Conservation (phyloP, 805 yeast genomes). For the Kregervanrija pseudodelftensis region DNA sequence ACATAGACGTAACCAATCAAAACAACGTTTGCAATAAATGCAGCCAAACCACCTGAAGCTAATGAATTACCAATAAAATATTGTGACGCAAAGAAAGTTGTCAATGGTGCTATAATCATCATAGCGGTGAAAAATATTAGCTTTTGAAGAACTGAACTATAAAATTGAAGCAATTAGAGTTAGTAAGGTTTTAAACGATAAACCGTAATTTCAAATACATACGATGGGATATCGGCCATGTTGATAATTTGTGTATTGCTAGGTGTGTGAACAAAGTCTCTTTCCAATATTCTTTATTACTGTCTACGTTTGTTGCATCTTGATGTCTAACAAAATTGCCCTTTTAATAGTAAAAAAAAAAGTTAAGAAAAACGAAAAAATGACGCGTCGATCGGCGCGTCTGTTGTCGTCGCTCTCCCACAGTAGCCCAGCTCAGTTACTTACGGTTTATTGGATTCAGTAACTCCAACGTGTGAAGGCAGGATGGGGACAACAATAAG, state of each 20-base stretch:
- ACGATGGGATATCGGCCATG: slow-evolving; percentile 33
- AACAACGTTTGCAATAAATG: slow-evolving; percentile 67
- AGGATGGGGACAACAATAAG: too few relatives aligned
- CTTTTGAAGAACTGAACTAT: slow-evolving; percentile 57
- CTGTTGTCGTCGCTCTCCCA: too few relatives aligned
- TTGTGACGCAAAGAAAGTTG: slow-evolving; percentile 45
- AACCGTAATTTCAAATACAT: slow-evolving; percentile 11
- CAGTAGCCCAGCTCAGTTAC: too few relatives aligned
- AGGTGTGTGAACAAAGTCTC: not conserved
- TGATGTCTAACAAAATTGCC: too few relatives aligned
- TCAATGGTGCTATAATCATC: slow-evolving; percentile 64
- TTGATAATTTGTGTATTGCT: not conserved
- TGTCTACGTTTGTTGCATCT: too few relatives aligned
- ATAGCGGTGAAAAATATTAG: slow-evolving; percentile 68
- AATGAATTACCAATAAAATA: slow-evolving; percentile 41
- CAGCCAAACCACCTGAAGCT: slow-evolving; percentile 75
- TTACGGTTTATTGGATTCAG: too few relatives aligned
- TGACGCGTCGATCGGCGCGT: too few relatives aligned
- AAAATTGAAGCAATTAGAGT: not conserved
- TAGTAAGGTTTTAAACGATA: not conserved
- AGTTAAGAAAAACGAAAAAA: too few relatives aligned
- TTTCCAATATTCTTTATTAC: not conserved
- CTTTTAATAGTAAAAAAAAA: too few relatives aligned
- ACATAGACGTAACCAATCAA: slow-evolving; percentile 64
- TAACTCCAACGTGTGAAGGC: too few relatives aligned